These are phyloP conservation scores for Cutaneotrichosporon cutaneum DNA, from an alignment of 1,284 basidiomycete genomes.

Conservation along the genomic window DNA sequence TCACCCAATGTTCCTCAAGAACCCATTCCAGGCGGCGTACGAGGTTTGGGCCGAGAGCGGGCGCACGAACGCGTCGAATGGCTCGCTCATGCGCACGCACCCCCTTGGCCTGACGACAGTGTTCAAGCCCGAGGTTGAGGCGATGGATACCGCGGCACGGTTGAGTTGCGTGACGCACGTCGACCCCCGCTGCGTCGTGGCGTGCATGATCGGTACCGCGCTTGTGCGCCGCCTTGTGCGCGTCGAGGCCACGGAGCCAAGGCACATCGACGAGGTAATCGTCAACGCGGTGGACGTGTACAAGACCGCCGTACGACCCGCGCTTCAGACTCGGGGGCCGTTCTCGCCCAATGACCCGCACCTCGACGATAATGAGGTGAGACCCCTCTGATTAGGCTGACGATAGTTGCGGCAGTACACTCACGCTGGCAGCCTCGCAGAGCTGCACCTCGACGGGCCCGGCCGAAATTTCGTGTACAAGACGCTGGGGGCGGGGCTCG, in stretches of 20 bases:
- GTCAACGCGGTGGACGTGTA: slow-evolving; percentile 1
- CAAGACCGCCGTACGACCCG: neutral
- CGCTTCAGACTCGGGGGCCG: slow-evolving; percentile 1
- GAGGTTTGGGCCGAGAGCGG: slow-evolving; percentile 9
- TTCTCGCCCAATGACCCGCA: slow-evolving; percentile 5
- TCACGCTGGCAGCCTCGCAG: neutral
- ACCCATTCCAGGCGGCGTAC: slow-evolving; percentile 10
- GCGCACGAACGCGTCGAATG: slow-evolving; percentile 15
- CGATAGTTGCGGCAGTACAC: slow-evolving; percentile 11
- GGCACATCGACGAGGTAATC: slow-evolving; percentile 8
- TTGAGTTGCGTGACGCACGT: slow-evolving; percentile 17
- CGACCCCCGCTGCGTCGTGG: slow-evolving; percentile 16
- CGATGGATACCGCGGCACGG: slow-evolving; percentile 15
- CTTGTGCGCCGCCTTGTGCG: slow-evolving; percentile 17
- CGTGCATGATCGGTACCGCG: slow-evolving; percentile 20
- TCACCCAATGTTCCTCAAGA: neutral
- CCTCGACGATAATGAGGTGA: slow-evolving; percentile 16
- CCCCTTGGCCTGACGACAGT: slow-evolving; percentile 15
- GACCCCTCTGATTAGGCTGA: neutral
- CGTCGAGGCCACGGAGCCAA: neutral
- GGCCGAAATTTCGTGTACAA: slow-evolving; percentile 25
- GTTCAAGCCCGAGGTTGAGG: neutral
- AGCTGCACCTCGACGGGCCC: slow-evolving; percentile 14
- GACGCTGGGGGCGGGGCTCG: slow-evolving; percentile 13
- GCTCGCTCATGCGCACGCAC: slow-evolving; percentile 23